A percentile compares a stretch with the other conserved stretches of the same genome.
These are phyloP conservation scores for Blastocystis sp. DNA, from an alignment of 352 stramenopile species.

Conservation along the genomic window DNA sequence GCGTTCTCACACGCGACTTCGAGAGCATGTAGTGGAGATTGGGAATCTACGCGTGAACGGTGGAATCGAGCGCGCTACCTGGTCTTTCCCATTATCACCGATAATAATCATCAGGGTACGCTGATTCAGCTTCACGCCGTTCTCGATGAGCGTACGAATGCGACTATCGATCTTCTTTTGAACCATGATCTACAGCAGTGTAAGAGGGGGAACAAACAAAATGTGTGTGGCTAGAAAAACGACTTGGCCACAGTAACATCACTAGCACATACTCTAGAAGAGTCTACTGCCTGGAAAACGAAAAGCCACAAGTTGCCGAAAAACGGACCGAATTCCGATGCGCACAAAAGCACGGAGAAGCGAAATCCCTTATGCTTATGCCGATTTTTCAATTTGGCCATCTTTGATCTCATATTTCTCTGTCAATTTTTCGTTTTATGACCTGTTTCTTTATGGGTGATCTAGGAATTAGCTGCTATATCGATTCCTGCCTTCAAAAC, in stretches of 20 bases:
- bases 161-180: conserved; percentile 97
- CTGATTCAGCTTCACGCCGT: conserved; percentile 91
- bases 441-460: too few species aligned
- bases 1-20: conserved; percentile 87
- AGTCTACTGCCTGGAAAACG: background rate
- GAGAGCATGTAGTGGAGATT: conserved; percentile 97
- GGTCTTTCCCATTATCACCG: conserved; percentile 97
- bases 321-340: background rate
- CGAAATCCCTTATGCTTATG: too few species aligned
- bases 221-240: too few species aligned
- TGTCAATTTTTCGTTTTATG: too few species aligned
- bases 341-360: too few species aligned
- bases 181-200: conserved; percentile 81
- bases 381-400: too few species aligned
- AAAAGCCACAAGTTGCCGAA: background rate
- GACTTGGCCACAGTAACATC: too few species aligned
- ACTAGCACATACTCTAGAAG: background rate
- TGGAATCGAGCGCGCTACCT: conserved; percentile 74
- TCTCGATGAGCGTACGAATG: conserved; percentile 93
- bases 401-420: too few species aligned
- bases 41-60: conserved; percentile 78
- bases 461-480: too few species aligned
- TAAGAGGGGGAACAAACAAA: background rate
- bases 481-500: too few species aligned
- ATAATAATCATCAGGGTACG: conserved; percentile 95